phyloP scores from a whole-genome alignment of 805 yeast genomes.

The Candida pseudoglaebosa region DNA sequence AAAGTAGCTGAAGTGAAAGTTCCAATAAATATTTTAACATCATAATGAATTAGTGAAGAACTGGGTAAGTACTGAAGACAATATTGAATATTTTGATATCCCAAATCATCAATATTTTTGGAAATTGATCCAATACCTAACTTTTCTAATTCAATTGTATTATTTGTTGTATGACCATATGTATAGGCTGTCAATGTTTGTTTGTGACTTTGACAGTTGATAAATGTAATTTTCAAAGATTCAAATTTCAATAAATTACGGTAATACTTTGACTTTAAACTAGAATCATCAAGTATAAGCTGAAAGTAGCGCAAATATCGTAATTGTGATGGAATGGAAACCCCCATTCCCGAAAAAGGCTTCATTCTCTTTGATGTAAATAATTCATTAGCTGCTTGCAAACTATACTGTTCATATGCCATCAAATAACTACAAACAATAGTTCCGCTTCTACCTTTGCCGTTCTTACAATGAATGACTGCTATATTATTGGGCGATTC shows the following conservation, averaged over 20 bases:
- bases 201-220: not conserved
- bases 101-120: too few relatives aligned
- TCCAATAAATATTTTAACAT: not conserved
- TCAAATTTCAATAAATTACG: not conserved
- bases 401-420: slow-evolving; percentile 18
- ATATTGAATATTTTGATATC: too few relatives aligned
- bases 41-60: not conserved
- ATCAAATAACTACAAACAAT: slow-evolving; percentile 68
- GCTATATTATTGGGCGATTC: slow-evolving; percentile 45
- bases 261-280: not conserved
- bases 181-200: not conserved
- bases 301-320: slow-evolving; percentile 59
- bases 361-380: slow-evolving; percentile 61
- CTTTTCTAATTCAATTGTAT: not conserved
- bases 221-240: not conserved
- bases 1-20: slow-evolving; percentile 32
- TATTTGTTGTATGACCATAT: not conserved
- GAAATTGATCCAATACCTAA: not conserved
- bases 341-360: slow-evolving; percentile 55
- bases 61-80: not conserved
- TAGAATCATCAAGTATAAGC: not conserved
- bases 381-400: slow-evolving; percentile 44
- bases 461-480: slow-evolving; percentile 82
- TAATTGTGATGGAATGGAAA: slow-evolving; percentile 66
- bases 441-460: slow-evolving; percentile 89